Evolutionary conservation across 495 filamentous ascomycete species (phyloP).

Genomic region (Achaetomiella virescens): DNA sequence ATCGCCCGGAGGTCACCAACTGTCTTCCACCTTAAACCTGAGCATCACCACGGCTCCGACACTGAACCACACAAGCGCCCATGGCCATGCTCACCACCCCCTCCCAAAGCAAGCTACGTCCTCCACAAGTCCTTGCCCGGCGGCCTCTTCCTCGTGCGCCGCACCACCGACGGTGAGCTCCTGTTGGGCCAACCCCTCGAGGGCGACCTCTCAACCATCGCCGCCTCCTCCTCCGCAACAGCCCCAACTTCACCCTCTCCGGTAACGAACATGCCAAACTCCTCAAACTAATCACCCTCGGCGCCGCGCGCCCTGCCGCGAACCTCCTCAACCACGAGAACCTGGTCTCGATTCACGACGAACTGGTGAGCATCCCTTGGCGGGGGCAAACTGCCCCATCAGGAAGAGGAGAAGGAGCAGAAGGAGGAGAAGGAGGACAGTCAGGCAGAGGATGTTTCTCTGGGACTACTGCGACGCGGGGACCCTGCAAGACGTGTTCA

Average conservation of each 20-base stretch:
- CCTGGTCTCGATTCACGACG: slow-evolving; percentile 31
- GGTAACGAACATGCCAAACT: not conserved
- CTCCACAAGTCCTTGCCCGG: slow-evolving; percentile 11
- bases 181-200: slow-evolving; percentile 16
- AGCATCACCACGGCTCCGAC: not conserved
- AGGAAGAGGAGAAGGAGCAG: not conserved
- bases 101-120: slow-evolving; percentile 7
- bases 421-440: not conserved
- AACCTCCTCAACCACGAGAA: slow-evolving; percentile 40
- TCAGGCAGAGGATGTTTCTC: slow-evolving; percentile 17
- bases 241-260: not conserved
- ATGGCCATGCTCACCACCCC: not conserved
- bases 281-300: not conserved
- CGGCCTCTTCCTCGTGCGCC: slow-evolving; percentile 18
- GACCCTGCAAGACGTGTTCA: slow-evolving; percentile 29
- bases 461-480: slow-evolving; percentile 41
- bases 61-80: not conserved
- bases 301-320: slow-evolving; percentile 12
- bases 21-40: not conserved
- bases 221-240: not conserved
- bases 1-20: not conserved
- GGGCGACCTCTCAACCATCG: not conserved
- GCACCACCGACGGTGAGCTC: slow-evolving; percentile 19
- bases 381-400: no score
- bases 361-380: slow-evolving; percentile 10